Conservation (phyloP, 2,329 filamentous ascomycete species). For the Arthrobotrys pseudoclavata region DNA sequence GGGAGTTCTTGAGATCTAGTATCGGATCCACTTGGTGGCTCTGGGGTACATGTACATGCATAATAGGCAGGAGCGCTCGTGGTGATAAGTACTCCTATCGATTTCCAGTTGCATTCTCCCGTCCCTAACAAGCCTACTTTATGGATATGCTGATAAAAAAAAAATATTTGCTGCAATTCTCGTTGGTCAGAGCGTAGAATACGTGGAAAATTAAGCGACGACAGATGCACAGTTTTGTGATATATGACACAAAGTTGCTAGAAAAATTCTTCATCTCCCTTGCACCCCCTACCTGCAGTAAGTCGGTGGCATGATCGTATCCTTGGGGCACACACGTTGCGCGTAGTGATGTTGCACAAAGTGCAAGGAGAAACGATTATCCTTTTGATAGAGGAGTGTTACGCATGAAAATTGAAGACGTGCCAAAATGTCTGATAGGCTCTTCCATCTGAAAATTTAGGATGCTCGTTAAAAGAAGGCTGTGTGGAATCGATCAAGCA, state of each 20-base stretch:
- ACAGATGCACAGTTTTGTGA: slow-evolving; percentile 48
- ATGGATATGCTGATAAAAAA: slow-evolving; percentile 1
- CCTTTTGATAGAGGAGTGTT: neutral
- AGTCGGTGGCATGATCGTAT: slow-evolving; percentile 2
- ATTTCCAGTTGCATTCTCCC: slow-evolving; percentile 10
- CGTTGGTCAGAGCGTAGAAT: slow-evolving; percentile 34
- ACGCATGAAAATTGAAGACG: slow-evolving; percentile 12
- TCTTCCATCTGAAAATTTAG: slow-evolving; percentile 38
- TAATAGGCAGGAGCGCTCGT: neutral
- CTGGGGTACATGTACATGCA: slow-evolving; percentile 10
- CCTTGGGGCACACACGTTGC: slow-evolving; percentile 3
- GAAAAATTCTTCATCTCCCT: slow-evolving; percentile 7
- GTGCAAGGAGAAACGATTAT: slow-evolving; percentile 26
- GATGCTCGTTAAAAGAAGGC: slow-evolving; percentile 6
- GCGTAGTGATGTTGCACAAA: slow-evolving; percentile 18
- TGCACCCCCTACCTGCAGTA: neutral
- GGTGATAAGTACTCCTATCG: slow-evolving; percentile 1
- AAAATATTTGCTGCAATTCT: slow-evolving; percentile 33
- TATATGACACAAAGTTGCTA: slow-evolving; percentile 26
- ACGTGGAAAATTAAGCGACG: slow-evolving; percentile 56
- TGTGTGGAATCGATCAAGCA: slow-evolving; percentile 16
- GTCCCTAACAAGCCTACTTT: neutral
- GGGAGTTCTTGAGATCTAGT: slow-evolving; percentile 32
- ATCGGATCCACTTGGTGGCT: slow-evolving; percentile 23
- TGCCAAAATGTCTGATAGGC: slow-evolving; percentile 42